Base-by-base conservation (phyloP, 305 asterid species). In the Striga hermonthica region DNA sequence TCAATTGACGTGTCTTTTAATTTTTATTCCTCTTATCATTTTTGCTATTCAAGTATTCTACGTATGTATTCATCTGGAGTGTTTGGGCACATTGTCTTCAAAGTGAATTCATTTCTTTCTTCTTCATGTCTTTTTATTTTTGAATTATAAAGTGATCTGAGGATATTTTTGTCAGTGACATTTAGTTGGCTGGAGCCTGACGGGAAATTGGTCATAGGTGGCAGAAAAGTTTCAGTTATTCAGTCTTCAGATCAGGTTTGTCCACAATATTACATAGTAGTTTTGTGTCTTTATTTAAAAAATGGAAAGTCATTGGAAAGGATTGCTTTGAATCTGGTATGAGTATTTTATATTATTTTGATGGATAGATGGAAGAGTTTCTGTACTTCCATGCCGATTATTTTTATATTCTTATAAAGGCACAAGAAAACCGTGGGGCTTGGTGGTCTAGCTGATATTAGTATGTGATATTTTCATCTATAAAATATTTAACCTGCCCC, bases 161-260 rank as follows among this genome's bases (percentile, higher is more conserved):
- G 71, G 47, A 48, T 75, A 53, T 72, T 74, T 64, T 38, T 78
- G 45, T 75, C 96, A 93, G 99, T 93, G 69, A 90, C 91, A 38
- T 93, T 93, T 80, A 87, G 97, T 76, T 82, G 96, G 81, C 76
- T 84, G 80, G 96, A 90, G 78, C 96, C 96, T 38, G 95, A 88
- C 81, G 97, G 96, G 76, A 88, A 78, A 83, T 76, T 93, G 82
- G 87, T 93, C 73, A 88, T 93, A 93, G 96, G 99, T 39, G 86
- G 95, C 76, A 86, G 97, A 74, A 93, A 90, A 81, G 80, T 84
- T 70, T 71, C 88, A 57, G 62, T 79, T 15, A 55, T 79, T 73
- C 68, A 83, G 35, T 70, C 86, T 62, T 43, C 76, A 8, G 90
- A 83, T 75, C 87, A 83, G 99, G 97, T 93, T 74, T 77, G 84